Percentiles rank a stretch among this genome's conserved stretches.
Evolutionary conservation across 306 rosid species (phyloP).

Genomic region (Hylodesmum podocarpum): DNA sequence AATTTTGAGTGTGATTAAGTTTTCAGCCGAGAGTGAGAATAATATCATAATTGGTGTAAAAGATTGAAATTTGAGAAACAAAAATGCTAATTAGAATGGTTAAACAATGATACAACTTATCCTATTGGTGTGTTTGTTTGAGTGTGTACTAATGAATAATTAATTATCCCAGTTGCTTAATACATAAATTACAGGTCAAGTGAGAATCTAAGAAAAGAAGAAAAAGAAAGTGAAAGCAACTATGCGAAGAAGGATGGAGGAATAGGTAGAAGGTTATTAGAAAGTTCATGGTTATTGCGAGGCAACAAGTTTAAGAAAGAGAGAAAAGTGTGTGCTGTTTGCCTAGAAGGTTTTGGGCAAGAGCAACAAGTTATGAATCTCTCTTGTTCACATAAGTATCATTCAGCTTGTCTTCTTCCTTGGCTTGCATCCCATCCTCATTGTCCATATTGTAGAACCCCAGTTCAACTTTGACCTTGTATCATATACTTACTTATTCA

Average conservation of each 20-base stretch:
- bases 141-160: neutral
- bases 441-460: constrained; percentile 43
- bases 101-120: no score
- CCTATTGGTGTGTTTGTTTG: no score
- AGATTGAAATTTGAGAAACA: no score
- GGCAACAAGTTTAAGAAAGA: constrained; percentile 26
- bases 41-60: no score
- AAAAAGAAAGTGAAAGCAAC: neutral
- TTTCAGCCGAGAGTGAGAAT: no score
- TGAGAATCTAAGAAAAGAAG: constrained; percentile 24
- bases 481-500: neutral
- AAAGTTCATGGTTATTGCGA: constrained; percentile 31
- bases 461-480: neutral
- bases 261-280: constrained; percentile 23
- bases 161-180: neutral
- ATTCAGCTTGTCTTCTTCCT: constrained; percentile 42
- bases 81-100: no score
- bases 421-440: constrained; percentile 45
- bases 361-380: constrained; percentile 39
- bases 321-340: constrained; percentile 37
- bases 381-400: constrained; percentile 45
- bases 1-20: no score
- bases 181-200: constrained; percentile 2
- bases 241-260: constrained; percentile 14
- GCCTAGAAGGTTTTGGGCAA: constrained; percentile 30